Base-by-base conservation (phyloP, 2,329 filamentous ascomycete genomes). In the Aureobasidium sp. region DNA sequence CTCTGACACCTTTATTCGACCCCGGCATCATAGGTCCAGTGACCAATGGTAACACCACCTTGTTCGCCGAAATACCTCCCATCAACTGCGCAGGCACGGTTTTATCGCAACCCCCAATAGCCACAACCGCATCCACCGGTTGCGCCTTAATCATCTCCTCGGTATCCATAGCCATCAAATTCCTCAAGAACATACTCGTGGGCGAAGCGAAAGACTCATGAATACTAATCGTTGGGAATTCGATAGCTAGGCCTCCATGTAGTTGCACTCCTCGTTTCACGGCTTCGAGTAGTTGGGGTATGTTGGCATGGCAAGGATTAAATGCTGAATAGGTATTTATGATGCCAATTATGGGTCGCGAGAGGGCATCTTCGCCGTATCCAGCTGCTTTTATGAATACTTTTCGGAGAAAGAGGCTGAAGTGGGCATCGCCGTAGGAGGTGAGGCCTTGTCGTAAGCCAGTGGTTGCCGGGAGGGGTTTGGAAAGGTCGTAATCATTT, bases 91-190 rank as follows among this genome's bases (percentile, higher is more conserved):
- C 88, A 0, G 87, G 87, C 0, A 86, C 84, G 0, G 87, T 90
- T 73, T 90, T 90, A 69, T 90, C 87, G 67, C 87, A 90, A 0
- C 87, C 87, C 52, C 87, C 87, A 66, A 90, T 86, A 66, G 87
- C 77, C 15, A 88, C 80, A 10, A 84, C 83, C 0, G 85, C 84
- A 73, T 91, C 87, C 17, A 87, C 79, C 0, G 87, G 87, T 72
- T 90, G 87, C 0, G 87, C 87, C 47, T 78, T 77, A 59, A 90
- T 85, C 87, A 90, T 90, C 75, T 90, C 87, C 71, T 90, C 88
- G 0, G 88, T 90, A 69, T 90, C 88, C 85, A 90, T 89, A 66
- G 84, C 87, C 87, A 91, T 90, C 62, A 90, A 69, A 66, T 90
- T 90, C 36, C 88, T 74, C 52, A 90, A 69, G 61, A 85, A 90